Conservation (phyloP, 2,329 filamentous ascomycete genomes). For the Xylariomycetidae sp. region DNA sequence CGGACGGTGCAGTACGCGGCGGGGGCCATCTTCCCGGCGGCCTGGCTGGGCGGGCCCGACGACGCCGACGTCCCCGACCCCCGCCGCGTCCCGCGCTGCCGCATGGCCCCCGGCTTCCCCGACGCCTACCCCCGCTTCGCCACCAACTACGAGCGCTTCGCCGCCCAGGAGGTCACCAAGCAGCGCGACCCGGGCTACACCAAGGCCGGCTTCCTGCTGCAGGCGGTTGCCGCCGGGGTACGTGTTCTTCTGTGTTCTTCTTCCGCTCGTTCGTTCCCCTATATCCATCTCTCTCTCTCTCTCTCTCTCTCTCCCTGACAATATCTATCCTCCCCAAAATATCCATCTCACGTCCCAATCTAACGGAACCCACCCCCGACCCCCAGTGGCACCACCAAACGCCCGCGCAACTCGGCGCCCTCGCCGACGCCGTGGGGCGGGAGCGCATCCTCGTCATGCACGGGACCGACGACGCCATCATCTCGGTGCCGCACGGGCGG, state of each 20-base stretch:
- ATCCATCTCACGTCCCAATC: too few relatives aligned
- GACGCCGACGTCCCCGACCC: conserved; percentile 27
- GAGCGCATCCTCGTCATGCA: conserved; percentile 70
- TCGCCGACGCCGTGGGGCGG: conserved; percentile 63
- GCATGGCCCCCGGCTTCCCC: too few relatives aligned
- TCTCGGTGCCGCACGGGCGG: conserved; percentile 61
- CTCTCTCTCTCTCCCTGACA: too few relatives aligned
- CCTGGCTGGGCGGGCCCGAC: background rate
- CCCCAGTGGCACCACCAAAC: conserved; percentile 50
- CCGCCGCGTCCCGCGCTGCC: too few relatives aligned
- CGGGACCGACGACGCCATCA: conserved; percentile 68
- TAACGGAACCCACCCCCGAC: too few relatives aligned
- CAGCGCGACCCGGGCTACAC: conserved; percentile 41
- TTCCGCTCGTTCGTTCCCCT: too few relatives aligned
- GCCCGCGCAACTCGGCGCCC: conserved; percentile 52
- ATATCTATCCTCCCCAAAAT: too few relatives aligned
- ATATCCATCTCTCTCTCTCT: too few relatives aligned
- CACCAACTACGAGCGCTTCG: conserved; percentile 74
- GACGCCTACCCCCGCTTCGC: conserved; percentile 63
- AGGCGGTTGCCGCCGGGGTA: background rate
- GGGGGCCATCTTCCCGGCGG: background rate
- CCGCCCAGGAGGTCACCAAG: conserved; percentile 71
- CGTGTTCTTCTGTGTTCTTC: too few relatives aligned
- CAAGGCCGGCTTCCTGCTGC: conserved; percentile 44
- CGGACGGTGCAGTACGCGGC: background rate